Percentiles rank a stretch among this genome's conserved stretches.
These are phyloP conservation scores for Fraxinus pennsylvanica DNA, from an alignment of 257 asterid genomes.

Conservation along the genomic window DNA sequence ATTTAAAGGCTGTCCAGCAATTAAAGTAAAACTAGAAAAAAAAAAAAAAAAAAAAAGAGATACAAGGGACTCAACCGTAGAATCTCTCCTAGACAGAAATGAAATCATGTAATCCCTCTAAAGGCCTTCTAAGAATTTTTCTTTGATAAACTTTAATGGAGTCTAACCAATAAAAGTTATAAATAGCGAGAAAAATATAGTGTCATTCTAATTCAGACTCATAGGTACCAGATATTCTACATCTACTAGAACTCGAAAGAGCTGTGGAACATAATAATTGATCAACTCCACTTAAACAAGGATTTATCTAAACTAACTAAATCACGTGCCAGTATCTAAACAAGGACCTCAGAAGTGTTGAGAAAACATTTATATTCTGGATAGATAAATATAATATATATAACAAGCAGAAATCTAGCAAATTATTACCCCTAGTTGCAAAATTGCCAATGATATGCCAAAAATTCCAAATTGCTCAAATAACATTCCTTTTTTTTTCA, in stretches of 20 bases:
- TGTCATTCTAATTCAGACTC: not conserved
- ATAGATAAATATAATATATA: no score
- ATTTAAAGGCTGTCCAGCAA: not conserved
- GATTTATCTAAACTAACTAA: no score
- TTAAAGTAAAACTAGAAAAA: not conserved
- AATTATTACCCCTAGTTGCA: no score
- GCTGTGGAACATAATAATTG: no score
- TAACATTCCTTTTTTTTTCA: no score
- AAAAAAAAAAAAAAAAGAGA: no score
- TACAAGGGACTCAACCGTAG: not conserved
- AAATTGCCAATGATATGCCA: not conserved
- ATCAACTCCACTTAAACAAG: no score
- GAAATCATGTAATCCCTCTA: not conserved
- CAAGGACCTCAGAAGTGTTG: not conserved
- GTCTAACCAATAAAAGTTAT: not conserved
- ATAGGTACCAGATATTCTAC: not conserved
- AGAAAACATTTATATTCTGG: not conserved
- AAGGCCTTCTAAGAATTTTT: not conserved
- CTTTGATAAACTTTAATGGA: no score
- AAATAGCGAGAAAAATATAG: not conserved
- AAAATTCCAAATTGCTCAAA: not conserved
- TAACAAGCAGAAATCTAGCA: no score
- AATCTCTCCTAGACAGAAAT: not conserved
- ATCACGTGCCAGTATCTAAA: no score
- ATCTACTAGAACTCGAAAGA: no score